These are phyloP conservation scores for Hypomontagnella monticulosa DNA, from an alignment of 495 filamentous ascomycete species.

Conservation along the genomic window DNA sequence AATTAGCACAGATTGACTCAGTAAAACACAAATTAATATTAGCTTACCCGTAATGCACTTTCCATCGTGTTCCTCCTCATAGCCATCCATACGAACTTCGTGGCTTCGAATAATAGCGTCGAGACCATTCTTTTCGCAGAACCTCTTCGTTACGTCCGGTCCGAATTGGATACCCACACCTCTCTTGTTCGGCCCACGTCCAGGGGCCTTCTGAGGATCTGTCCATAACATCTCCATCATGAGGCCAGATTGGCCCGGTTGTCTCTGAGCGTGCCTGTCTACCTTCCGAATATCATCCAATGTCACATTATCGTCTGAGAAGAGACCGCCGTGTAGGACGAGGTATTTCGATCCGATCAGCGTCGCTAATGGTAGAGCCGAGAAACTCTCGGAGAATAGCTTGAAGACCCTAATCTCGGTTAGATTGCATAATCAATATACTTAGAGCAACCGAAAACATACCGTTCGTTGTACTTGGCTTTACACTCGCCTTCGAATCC, in stretches of 20 bases:
- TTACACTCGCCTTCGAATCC: slow-evolving; percentile 99
- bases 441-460: slow-evolving; percentile 5
- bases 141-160: slow-evolving; percentile 94
- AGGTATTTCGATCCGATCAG: slow-evolving; percentile 92
- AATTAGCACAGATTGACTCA: slow-evolving; percentile 35
- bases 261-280: slow-evolving; percentile 88
- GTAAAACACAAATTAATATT: not conserved
- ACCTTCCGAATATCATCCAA: slow-evolving; percentile 94
- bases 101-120: slow-evolving; percentile 96
- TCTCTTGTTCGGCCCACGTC: slow-evolving; percentile 93
- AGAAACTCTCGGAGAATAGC: slow-evolving; percentile 98
- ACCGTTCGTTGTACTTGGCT: slow-evolving; percentile 94
- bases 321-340: slow-evolving; percentile 93
- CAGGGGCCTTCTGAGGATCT: slow-evolving; percentile 86
- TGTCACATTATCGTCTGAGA: slow-evolving; percentile 94
- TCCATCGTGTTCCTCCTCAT: slow-evolving; percentile 97
- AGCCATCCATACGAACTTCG: slow-evolving; percentile 97
- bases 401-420: slow-evolving; percentile 74
- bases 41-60: slow-evolving; percentile 87
- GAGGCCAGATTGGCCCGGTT: slow-evolving; percentile 92
- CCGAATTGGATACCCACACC: slow-evolving; percentile 97
- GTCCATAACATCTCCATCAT: slow-evolving; percentile 99
- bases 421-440: slow-evolving; percentile 17
- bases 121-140: slow-evolving; percentile 95
- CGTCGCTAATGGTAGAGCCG: slow-evolving; percentile 90